Base-by-base conservation (phyloP, 257 asterid genomes). In the Leonotis leonurus region DNA sequence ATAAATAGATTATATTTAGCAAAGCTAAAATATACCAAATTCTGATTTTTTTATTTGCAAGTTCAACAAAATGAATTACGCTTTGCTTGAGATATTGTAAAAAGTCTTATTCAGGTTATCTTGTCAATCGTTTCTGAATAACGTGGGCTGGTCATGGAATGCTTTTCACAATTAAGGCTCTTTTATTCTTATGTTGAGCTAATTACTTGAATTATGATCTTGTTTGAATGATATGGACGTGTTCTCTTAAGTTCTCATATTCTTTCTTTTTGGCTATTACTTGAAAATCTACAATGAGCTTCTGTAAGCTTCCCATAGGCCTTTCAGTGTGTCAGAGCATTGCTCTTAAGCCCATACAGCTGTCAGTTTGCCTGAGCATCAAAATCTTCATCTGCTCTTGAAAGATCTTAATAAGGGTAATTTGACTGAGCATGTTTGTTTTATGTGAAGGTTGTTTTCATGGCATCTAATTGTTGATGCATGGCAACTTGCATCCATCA, bases 91-190 rank as follows among this genome's bases (percentile, higher is more conserved):
- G 36, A 33, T 41, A 50, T 33, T 57, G 5, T 14, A 32, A 35
- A 44, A 1, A 16, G 12, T 32, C 41, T 22, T 65, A 25, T 66
- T 56, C 48, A 5, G 10, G 36, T 44, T 29, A 33, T 37, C 41
- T 61, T 65, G 6, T 17, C 30, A 37, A 60, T 21, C 56, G 44
- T 57, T 25, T 64, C 25, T 13, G 37, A 37, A 26, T 62, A 62
- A 6, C 26, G 18, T 3, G 45, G 18, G 8, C 24, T 41, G 27
- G 3, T 32, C 39, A n/a, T 26, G 66, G 60, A 39, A 48, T 40
- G 46, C 29, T 14, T 57, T 51, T 18, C 11, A 18, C 20, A 11
- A 30, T 35, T 36, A 5, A n/a, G 41, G 26, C 36, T 39, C 29
- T 39, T 64, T n/a, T n/a, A 20, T 32, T 16, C 24, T 61, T 12